phyloP scores from a whole-genome alignment of 2,329 filamentous ascomycete genomes.

The Penicillium decumbens region DNA sequence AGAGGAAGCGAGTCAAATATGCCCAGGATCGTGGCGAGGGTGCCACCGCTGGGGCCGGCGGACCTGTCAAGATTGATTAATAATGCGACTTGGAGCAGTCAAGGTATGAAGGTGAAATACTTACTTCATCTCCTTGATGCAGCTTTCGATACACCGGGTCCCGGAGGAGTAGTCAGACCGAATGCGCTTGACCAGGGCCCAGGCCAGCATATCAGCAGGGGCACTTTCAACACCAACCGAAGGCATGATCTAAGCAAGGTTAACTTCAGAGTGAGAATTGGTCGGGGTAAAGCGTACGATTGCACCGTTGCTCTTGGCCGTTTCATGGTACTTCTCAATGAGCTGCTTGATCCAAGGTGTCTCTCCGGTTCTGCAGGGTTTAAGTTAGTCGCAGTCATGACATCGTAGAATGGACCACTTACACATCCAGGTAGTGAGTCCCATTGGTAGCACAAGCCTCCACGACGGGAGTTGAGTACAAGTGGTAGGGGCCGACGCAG shows the following conservation, averaged over 20 bases:
- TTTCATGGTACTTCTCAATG: slow-evolving; percentile 57
- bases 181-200: slow-evolving; percentile 51
- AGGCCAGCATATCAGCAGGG: slow-evolving; percentile 54
- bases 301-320: slow-evolving; percentile 56
- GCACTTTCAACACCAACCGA: slow-evolving; percentile 59
- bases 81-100: neutral
- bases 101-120: slow-evolving; percentile 14
- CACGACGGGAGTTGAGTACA: slow-evolving; percentile 61
- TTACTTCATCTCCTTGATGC: slow-evolving; percentile 52
- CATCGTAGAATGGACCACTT: slow-evolving; percentile 16
- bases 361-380: slow-evolving; percentile 52
- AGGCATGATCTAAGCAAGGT: slow-evolving; percentile 50
- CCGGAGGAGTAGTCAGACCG: slow-evolving; percentile 49
- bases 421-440: slow-evolving; percentile 64
- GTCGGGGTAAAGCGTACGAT: slow-evolving; percentile 45
- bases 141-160: slow-evolving; percentile 50
- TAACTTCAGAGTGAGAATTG: slow-evolving; percentile 1
- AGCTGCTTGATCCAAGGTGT: slow-evolving; percentile 61
- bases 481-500: slow-evolving; percentile 59
- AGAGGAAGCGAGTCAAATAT: slow-evolving; percentile 47
- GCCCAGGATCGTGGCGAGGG: slow-evolving; percentile 62
- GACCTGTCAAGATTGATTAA: slow-evolving; percentile 22
- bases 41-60: slow-evolving; percentile 53
- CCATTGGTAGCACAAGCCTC: slow-evolving; percentile 61
- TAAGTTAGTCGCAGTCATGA: slow-evolving; percentile 1